phyloP scores from a whole-genome alignment of 805 yeast species.

The Yarrowia sp. region DNA sequence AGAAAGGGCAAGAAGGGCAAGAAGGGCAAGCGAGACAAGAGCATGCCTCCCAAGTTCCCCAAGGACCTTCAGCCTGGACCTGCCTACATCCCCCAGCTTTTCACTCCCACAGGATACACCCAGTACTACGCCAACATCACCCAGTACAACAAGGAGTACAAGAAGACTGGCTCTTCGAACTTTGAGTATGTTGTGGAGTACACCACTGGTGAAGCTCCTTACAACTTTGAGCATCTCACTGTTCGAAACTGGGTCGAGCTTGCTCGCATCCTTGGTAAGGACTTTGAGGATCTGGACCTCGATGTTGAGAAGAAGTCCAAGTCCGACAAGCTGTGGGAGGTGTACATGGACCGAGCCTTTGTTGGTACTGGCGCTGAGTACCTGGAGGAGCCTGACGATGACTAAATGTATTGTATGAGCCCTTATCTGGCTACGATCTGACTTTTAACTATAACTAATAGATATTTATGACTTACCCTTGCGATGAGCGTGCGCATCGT shows the following conservation, averaged over 20 bases:
- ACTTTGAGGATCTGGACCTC: conserved; percentile 30
- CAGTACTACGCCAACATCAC: conserved; percentile 77
- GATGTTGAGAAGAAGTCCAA: conserved; percentile 38
- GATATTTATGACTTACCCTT: conserved; percentile 9
- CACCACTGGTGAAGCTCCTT: conserved; percentile 67
- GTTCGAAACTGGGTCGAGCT: conserved; percentile 68
- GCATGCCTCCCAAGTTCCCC: conserved; percentile 70
- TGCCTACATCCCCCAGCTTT: conserved; percentile 72
- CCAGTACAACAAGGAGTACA: conserved; percentile 54
- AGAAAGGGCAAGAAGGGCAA: conserved; percentile 39
- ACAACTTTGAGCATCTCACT: conserved; percentile 60
- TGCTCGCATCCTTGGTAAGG: conserved; percentile 47
- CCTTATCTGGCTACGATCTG: not conserved
- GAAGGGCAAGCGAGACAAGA: conserved; percentile 56
- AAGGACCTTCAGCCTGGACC: conserved; percentile 67
- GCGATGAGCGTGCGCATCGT: no score
- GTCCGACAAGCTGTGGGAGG: conserved; percentile 50
- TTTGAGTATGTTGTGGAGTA: conserved; percentile 73
- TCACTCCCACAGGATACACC: conserved; percentile 73
- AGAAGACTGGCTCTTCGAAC: conserved; percentile 49
- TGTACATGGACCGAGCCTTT: conserved; percentile 65
- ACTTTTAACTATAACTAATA: conserved; percentile 3
- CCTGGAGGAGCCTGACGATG: conserved; percentile 31
- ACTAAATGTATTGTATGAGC: conserved; percentile 1
- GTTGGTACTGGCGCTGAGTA: conserved; percentile 67